Evolutionary conservation across 176 grass and related monocot genomes (phyloP), one percentile per base, ranked within the genome.

Genomic region (Aegilops sharonensis): DNA sequence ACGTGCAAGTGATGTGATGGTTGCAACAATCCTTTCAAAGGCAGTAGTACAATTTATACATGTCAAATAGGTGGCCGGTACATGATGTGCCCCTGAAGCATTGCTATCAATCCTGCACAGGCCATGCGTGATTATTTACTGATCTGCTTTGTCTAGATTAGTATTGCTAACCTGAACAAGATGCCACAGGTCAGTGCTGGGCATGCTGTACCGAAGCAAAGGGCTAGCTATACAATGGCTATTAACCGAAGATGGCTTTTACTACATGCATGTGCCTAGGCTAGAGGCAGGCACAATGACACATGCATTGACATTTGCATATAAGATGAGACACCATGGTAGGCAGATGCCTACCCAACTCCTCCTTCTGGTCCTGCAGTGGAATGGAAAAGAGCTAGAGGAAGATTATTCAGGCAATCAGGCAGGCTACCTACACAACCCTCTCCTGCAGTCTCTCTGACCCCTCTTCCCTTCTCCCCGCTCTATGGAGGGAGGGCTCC

Each of bases 311-410:
- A 59, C 70, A 82, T 64, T 72, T 86, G 64, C 72, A 83, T 72
- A 83, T 83, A 78, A 77, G 84, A 90, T 59, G 84, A 73, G 75
- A 79, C 74, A 31, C 80, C 80, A 25, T 66, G 80, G 42, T 67
- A 84, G 62, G 61, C 85, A 71, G 76, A 88, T 85, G 71, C 68
- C 68, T 84, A 84, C 42, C 62, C 47, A 76, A 71, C 50, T 76
- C 64, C 34, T 64, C 18, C 71, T 88, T 88, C 80, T 45, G 86
- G 77, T 54, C 70, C 83, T 88, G 82, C 71, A 85, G 86, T 34
- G 63, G 11, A 80, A 84, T 69, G 85, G 50, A 32, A 84, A 87
- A 83, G 32, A 17, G 40, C 9, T 42, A 42, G 12, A 32, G 47
- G 64, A 52, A n/a, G 48, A 29, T 34, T 66, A 40, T 59, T 69